phyloP scores from a whole-genome alignment of 208 protist genomes.

The Trypanosoma cruzi region DNA sequence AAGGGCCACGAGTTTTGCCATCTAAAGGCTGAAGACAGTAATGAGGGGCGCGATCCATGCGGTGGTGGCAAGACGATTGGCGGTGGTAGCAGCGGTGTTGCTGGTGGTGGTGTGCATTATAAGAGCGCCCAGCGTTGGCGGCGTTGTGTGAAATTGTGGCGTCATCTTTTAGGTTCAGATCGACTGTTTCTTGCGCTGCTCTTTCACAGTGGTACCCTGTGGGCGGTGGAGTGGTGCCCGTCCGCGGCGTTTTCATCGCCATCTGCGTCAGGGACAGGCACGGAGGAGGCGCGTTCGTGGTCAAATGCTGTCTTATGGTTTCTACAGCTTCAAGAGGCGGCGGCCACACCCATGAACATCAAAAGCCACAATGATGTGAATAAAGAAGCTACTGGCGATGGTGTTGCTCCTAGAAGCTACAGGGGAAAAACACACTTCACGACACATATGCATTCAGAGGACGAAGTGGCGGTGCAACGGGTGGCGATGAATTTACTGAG shows the following conservation, averaged over 20 bases:
- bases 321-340: constrained; percentile 20
- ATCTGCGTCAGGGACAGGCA: neutral
- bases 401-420: neutral
- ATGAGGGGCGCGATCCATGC: neutral
- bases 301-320: constrained; percentile 28
- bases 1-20: neutral
- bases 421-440: neutral
- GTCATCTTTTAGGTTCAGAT: constrained; percentile 68
- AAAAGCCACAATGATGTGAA: neutral
- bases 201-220: constrained; percentile 67
- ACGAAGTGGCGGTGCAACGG: constrained; percentile 54
- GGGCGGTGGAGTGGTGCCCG: constrained; percentile 55
- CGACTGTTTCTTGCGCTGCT: constrained; percentile 64
- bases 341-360: neutral
- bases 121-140: constrained; percentile 53
- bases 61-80: neutral
- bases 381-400: neutral
- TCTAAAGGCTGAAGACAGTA: no score
- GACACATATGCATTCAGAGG: constrained; percentile 25
- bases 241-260: neutral
- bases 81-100: neutral
- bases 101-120: neutral
- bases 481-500: constrained; percentile 48
- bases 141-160: constrained; percentile 57
- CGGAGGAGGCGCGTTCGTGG: constrained; percentile 9